Evolutionary conservation across 345 rosid species (phyloP), one percentile per base, ranked within the genome.

Genomic region (Aquilaria malaccensis): DNA sequence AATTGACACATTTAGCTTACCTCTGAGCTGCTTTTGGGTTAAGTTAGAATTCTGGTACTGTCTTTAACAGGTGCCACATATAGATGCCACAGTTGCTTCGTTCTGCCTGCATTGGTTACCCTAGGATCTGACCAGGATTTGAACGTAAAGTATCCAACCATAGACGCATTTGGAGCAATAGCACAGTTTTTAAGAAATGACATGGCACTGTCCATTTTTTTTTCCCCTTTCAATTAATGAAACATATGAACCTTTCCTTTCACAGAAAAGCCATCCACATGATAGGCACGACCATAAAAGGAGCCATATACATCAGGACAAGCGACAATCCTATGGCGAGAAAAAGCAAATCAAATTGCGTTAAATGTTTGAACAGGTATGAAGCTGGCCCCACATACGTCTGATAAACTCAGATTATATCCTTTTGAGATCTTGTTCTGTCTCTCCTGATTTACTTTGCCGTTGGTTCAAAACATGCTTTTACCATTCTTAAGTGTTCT

Each of bases 71-170:
- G 92, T 90, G 57, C 91, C 89, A 32, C 79, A 81, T 61, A 65
- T 87, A 13, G 95, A 90, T 43, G 88, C 84, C 10, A 90, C 83
- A 71, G 81, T 78, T 70, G 84, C 85, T 50, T 81, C 97, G 84
- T 90, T 64, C 71, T 90, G 63, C 97, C 97, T 43, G 95, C 95
- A 58, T 68, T 90, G 65, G 80, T 90, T 56, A 90, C 97, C 63
- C 95, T 90, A 69, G 97, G 97, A 47, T 90, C 97, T 13, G 97
- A 90, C 69, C 97, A 77, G 76, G 80, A 87, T 74, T 80, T 83
- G 61, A 80, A 71, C 75, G 95, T 90, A 41, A 90, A 90, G 72
- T 83, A 85, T 69, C 89, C 88, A 53, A 90, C 95, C 77, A 85
- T 90, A 62, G 97, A 90, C 63, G 95, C 95, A 56, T 87, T 90